Conservation (phyloP, 345 rosid species). For the Odontarrhena argentea region DNA sequence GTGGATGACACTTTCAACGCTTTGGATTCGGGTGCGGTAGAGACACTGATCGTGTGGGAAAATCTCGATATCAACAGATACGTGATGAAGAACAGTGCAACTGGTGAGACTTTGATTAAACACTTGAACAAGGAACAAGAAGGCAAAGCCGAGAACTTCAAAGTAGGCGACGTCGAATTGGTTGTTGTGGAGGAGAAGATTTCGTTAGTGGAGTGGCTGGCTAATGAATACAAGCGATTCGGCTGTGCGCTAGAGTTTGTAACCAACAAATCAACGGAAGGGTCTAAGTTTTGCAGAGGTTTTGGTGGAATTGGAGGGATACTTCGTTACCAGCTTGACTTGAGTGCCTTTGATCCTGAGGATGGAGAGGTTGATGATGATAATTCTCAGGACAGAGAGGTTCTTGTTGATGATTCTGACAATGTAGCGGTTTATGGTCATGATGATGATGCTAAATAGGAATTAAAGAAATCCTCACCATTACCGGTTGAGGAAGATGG, state of each 20-base stretch:
- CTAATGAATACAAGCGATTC: constrained; percentile 27
- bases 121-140: constrained; percentile 44
- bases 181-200: constrained; percentile 40
- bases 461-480: background rate
- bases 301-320: constrained; percentile 16
- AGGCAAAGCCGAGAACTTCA: constrained; percentile 38
- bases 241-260: constrained; percentile 12
- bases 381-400: background rate
- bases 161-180: constrained; percentile 22
- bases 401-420: background rate
- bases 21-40: constrained; percentile 37
- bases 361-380: background rate
- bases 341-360: constrained; percentile 8
- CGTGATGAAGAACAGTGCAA: constrained; percentile 37
- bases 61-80: constrained; percentile 42
- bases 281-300: constrained; percentile 7
- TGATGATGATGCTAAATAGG: constrained; percentile 8
- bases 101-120: constrained; percentile 33
- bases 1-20: constrained; percentile 46
- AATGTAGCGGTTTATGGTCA: background rate
- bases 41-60: constrained; percentile 44
- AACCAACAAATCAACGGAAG: constrained; percentile 8
- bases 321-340: constrained; percentile 20
- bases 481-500: constrained; percentile 14
- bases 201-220: constrained; percentile 42